phyloP scores from a whole-genome alignment of 257 asterid genomes.

The Avicennia marina region DNA sequence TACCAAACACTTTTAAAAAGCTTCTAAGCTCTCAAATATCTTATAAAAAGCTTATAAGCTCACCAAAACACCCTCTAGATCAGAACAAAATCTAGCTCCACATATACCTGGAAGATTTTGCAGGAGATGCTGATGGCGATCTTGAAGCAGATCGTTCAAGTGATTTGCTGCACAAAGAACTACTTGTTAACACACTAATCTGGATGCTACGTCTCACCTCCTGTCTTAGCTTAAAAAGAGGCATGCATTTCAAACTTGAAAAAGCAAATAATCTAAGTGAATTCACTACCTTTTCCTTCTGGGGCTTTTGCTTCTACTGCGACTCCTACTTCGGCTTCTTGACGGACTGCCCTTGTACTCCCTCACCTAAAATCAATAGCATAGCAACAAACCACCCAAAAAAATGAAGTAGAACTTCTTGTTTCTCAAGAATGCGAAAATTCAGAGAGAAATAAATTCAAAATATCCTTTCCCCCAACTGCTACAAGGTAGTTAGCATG shows the following conservation, averaged over 20 bases:
- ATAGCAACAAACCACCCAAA: neutral
- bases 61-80: neutral
- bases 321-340: conserved; percentile 89
- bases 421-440: neutral
- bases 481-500: too few relatives aligned
- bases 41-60: too few relatives aligned
- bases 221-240: too few relatives aligned
- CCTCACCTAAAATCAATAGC: conserved; percentile 48
- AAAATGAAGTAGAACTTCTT: neutral
- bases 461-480: too few relatives aligned
- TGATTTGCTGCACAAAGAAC: conserved; percentile 52
- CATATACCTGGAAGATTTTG: conserved; percentile 54
- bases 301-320: conserved; percentile 90
- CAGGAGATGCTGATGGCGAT: conserved; percentile 82
- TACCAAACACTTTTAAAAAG: too few relatives aligned
- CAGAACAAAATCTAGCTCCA: neutral
- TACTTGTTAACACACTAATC: neutral
- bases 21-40: too few relatives aligned
- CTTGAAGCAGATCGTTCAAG: conserved; percentile 59
- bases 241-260: too few relatives aligned
- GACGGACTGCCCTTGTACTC: conserved; percentile 70
- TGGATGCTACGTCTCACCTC: too few relatives aligned
- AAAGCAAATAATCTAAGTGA: neutral
- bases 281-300: conserved; percentile 60
- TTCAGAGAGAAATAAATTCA: too few relatives aligned